Base-by-base conservation (phyloP, 441 rosid genomes). In the Euphorbia celastroides region DNA sequence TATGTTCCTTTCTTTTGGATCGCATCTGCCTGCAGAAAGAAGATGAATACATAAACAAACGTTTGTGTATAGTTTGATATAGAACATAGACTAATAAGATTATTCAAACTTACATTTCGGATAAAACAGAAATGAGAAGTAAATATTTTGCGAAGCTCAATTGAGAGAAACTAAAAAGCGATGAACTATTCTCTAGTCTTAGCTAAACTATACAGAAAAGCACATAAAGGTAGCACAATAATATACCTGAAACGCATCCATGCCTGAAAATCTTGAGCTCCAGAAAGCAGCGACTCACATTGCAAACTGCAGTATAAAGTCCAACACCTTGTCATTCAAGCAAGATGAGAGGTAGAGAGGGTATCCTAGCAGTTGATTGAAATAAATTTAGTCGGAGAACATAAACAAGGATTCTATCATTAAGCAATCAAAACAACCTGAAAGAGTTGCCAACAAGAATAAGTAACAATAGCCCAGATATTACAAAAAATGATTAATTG, bases 1-100 rank as follows among this genome's bases (percentile, higher is more conserved):
- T 60, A 75, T 13, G 85, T 70, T 34, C 83, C 85, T 70, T 79
- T 81, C 74, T 79, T 81, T 36, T 79, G 74, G 27, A 82, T 74
- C 59, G 79, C 73, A 69, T 79, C 77, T 66, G 83, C 85, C 85
- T 79, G 57, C 16, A 65, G 14, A 25, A 38, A n/a, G 6, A 61
- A 41, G n/a, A 58, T 23, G 7, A 22, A 31, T 7, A 32, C 42
- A n/a, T n/a, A 26, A 9, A 30, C 11, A 58, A 30, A 58, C 7
- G 13, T 5, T 28, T 16, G 36, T 8, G 19, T 59, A 32, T 10
- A 59, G 5, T 59, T 55, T 55, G 31, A n/a, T 31, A 55, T 25
- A 55, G 36, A 30, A 13, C 14, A 27, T 31, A 60, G 19, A 19
- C 46, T 36, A 34, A 60, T 32, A 36, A 34, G 48, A 34, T 34